Evolutionary conservation across 2,329 filamentous ascomycete species (phyloP).

Genomic region (Alternaria viburni): DNA sequence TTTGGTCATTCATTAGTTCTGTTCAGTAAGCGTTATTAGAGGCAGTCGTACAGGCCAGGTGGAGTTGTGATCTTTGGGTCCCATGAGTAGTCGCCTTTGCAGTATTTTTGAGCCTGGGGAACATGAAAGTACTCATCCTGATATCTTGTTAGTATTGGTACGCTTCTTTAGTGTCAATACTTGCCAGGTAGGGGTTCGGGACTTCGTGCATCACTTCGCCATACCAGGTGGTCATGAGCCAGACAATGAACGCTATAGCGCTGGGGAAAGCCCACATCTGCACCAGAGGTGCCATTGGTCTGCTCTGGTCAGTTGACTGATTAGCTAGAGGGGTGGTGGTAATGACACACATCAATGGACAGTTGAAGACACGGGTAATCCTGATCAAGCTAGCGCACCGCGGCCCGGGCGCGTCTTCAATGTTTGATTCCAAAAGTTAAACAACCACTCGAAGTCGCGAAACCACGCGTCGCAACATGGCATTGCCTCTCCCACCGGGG

Average conservation of each 20-base stretch:
- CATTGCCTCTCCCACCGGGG: slow-evolving; percentile 66
- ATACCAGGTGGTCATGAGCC: slow-evolving; percentile 32
- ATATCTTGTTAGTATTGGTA: background rate
- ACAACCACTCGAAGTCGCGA: slow-evolving; percentile 15
- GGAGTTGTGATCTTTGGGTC: slow-evolving; percentile 98
- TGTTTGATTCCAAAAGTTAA: slow-evolving; percentile 8
- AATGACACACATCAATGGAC: background rate
- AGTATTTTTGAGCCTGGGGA: slow-evolving; percentile 89
- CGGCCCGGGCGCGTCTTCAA: slow-evolving; percentile 10
- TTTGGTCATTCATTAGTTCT: slow-evolving; percentile 39
- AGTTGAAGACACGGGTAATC: slow-evolving; percentile 11
- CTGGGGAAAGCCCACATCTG: slow-evolving; percentile 32
- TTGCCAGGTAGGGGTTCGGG: slow-evolving; percentile 65
- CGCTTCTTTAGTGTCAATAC: slow-evolving; percentile 20
- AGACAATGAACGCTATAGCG: slow-evolving; percentile 29
- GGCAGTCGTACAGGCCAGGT: slow-evolving; percentile 69
- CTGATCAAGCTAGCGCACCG: slow-evolving; percentile 22
- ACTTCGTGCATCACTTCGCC: slow-evolving; percentile 55
- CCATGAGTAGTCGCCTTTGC: slow-evolving; percentile 74
- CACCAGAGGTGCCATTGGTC: slow-evolving; percentile 27
- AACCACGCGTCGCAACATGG: slow-evolving; percentile 56
- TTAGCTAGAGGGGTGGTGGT: background rate
- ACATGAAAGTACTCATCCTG: slow-evolving; percentile 90
- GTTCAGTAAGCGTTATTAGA: background rate
- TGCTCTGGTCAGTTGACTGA: background rate